Evolutionary conservation across 1,139 yeast species (phyloP).

Genomic region (Zygoascus meyerae): DNA sequence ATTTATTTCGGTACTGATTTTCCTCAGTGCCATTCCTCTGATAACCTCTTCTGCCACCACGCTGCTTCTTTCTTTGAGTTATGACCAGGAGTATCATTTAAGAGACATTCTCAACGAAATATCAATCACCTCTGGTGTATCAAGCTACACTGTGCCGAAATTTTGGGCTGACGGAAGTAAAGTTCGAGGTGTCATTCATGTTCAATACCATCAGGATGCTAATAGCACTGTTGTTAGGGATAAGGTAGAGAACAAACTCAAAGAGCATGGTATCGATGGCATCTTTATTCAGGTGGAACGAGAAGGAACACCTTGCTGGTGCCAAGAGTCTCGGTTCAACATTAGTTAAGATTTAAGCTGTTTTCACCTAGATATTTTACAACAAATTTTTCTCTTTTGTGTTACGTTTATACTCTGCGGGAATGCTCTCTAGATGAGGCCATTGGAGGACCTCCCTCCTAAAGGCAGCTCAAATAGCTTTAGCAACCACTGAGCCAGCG

Average conservation of each 20-base stretch:
- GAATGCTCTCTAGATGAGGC: too few species aligned
- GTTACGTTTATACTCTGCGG: too few species aligned
- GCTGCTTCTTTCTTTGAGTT: constrained; percentile 56
- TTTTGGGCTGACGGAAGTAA: constrained; percentile 72
- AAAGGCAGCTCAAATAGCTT: too few species aligned
- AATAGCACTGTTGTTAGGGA: constrained; percentile 55
- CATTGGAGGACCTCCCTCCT: too few species aligned
- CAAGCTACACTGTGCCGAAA: constrained; percentile 79
- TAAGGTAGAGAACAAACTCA: constrained; percentile 47
- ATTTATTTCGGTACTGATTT: constrained; percentile 74
- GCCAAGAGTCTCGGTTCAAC: constrained; percentile 14
- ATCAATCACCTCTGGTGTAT: constrained; percentile 67
- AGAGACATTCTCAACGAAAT: constrained; percentile 64
- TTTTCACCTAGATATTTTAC: too few species aligned
- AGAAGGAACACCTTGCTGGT: constrained; percentile 35
- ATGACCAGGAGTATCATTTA: constrained; percentile 53
- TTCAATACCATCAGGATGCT: constrained; percentile 65
- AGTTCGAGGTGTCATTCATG: constrained; percentile 46
- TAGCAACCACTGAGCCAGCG: too few species aligned
- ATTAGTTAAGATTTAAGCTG: too few species aligned
- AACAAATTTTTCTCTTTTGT: too few species aligned
- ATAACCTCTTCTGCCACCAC: constrained; percentile 74
- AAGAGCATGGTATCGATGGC: constrained; percentile 31
- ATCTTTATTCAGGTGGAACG: constrained; percentile 38
- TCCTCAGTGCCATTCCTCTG: constrained; percentile 77